A percentile compares a stretch with the other conserved stretches of the same genome.
These are phyloP conservation scores for Medicago lupulina DNA, from an alignment of 306 rosid species.

Conservation along the genomic window DNA sequence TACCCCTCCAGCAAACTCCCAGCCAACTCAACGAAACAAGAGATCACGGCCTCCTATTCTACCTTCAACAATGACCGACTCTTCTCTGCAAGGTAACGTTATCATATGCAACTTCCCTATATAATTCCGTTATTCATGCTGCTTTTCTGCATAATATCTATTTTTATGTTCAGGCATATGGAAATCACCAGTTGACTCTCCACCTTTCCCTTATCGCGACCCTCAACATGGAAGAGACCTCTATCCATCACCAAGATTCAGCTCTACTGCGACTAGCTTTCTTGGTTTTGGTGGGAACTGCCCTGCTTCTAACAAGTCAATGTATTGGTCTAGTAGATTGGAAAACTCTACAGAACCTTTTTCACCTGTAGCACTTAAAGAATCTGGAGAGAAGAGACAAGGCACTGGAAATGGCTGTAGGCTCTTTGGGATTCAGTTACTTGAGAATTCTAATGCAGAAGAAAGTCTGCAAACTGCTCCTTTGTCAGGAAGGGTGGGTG, in stretches of 20 bases:
- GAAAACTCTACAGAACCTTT: constrained; percentile 68
- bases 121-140: constrained; percentile 14
- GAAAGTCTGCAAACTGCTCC: constrained; percentile 58
- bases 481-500: constrained; percentile 59
- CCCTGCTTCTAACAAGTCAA: constrained; percentile 70
- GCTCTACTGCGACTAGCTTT: constrained; percentile 60
- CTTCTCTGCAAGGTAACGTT: constrained; percentile 65
- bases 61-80: constrained; percentile 69
- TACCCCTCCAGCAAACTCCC: constrained; percentile 66
- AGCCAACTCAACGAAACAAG: constrained; percentile 82
- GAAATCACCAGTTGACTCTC: constrained; percentile 77
- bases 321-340: constrained; percentile 68
- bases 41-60: constrained; percentile 78
- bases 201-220: constrained; percentile 65
- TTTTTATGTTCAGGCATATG: constrained; percentile 62
- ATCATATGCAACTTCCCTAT: constrained; percentile 26
- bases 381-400: constrained; percentile 72
- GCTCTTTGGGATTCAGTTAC: constrained; percentile 90
- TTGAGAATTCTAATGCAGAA: constrained; percentile 64
- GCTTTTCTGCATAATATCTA: constrained; percentile 29
- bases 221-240: constrained; percentile 67
- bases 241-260: constrained; percentile 71
- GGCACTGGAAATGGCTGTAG: constrained; percentile 75
- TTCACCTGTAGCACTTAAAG: constrained; percentile 62
- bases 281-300: constrained; percentile 72